These are phyloP conservation scores for Teratosphaeria epicoccoides DNA, from an alignment of 2,329 filamentous ascomycete genomes.

Conservation along the genomic window DNA sequence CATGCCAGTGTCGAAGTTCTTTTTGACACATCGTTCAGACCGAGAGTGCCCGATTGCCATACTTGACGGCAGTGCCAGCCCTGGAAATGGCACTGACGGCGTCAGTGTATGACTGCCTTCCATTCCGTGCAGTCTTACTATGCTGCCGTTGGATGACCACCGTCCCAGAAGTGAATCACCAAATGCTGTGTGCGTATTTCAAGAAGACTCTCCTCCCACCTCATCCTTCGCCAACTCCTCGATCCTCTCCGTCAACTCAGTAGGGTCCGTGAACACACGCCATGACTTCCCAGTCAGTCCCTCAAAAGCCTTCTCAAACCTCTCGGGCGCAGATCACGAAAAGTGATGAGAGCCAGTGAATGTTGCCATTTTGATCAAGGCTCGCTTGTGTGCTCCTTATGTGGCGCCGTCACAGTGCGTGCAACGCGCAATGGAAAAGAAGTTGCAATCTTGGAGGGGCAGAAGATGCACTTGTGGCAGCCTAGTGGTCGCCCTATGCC, in stretches of 20 bases:
- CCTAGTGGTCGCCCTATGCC: too few species aligned
- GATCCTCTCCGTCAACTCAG: slow-evolving; percentile 45
- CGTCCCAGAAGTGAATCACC: too few species aligned
- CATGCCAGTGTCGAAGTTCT: too few species aligned
- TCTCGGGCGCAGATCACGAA: slow-evolving; percentile 43
- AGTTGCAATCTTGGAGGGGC: not conserved
- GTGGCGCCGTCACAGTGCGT: not conserved
- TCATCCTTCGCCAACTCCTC: slow-evolving; percentile 17
- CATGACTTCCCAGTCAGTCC: slow-evolving; percentile 60
- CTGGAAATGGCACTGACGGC: not conserved
- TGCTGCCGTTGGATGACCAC: not conserved
- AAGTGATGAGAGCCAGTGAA: too few species aligned
- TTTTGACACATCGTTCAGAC: too few species aligned
- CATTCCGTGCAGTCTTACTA: too few species aligned
- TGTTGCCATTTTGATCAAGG: slow-evolving; percentile 61
- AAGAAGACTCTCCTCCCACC: slow-evolving; percentile 3
- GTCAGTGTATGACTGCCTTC: not conserved
- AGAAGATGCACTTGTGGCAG: not conserved
- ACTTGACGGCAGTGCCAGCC: not conserved
- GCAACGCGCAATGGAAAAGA: not conserved
- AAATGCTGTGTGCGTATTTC: not conserved
- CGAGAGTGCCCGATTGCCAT: too few species aligned
- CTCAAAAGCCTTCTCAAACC: slow-evolving; percentile 77
- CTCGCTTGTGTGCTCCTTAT: slow-evolving; percentile 35
- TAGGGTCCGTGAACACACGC: slow-evolving; percentile 71